These are phyloP conservation scores for Sporisorium scitamineum DNA, from an alignment of 1,284 basidiomycete species.

Conservation along the genomic window DNA sequence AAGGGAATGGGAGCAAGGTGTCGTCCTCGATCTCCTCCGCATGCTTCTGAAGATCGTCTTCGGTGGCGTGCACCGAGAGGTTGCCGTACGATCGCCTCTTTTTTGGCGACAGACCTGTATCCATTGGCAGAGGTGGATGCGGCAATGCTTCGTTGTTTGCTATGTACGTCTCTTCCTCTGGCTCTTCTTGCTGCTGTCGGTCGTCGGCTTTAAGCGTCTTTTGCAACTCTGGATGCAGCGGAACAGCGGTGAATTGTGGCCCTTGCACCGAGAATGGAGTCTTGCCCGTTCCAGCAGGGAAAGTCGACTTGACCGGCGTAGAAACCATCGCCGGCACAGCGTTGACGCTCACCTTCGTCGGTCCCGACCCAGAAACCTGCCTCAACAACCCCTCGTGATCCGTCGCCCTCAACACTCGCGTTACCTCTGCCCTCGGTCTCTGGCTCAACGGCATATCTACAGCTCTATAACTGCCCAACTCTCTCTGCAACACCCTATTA, in stretches of 20 bases:
- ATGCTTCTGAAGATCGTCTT: not conserved
- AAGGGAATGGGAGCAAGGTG: conserved; percentile 18
- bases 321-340: not conserved
- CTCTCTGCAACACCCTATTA: conserved; percentile 17
- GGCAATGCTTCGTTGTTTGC: conserved; percentile 9
- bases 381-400: conserved; percentile 33
- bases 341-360: not conserved
- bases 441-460: conserved; percentile 43
- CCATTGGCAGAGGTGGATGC: conserved; percentile 24
- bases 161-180: conserved; percentile 13
- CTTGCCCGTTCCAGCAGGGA: conserved; percentile 7
- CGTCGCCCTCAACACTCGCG: conserved; percentile 26
- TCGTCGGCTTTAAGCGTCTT: conserved; percentile 10
- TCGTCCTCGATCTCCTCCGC: conserved; percentile 22
- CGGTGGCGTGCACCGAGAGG: conserved; percentile 38
- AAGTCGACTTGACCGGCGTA: conserved; percentile 20
- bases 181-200: not conserved
- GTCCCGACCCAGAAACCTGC: conserved; percentile 25
- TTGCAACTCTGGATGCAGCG: conserved; percentile 23
- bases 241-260: conserved; percentile 25
- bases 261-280: conserved; percentile 29
- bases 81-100: conserved; percentile 49
- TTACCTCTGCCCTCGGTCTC: conserved; percentile 38
- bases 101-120: conserved; percentile 31
- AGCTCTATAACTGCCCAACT: conserved; percentile 33